Conservation (phyloP, 1,139 yeast species). For the Magnusiomyces sp. region DNA sequence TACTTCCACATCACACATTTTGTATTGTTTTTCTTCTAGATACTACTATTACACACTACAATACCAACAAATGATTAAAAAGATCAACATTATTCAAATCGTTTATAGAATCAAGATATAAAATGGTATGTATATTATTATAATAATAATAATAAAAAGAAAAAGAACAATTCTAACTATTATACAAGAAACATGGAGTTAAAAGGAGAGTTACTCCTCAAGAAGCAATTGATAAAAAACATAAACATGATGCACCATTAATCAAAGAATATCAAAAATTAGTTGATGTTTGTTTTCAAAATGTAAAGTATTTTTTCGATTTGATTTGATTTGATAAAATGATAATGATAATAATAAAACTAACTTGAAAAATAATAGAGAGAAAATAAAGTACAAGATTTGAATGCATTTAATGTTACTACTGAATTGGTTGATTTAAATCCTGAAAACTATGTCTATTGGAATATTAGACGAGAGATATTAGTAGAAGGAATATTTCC, state of each 20-base stretch:
- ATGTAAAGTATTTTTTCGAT: too few species aligned
- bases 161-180: not conserved
- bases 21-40: too few species aligned
- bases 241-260: constrained; percentile 45
- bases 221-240: constrained; percentile 41
- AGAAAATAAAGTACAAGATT: constrained; percentile 26
- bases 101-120: too few species aligned
- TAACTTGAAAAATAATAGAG: too few species aligned
- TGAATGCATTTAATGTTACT: constrained; percentile 44
- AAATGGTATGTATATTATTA: too few species aligned
- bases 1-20: too few species aligned
- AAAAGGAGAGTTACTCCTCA: constrained; percentile 51
- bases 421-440: constrained; percentile 53
- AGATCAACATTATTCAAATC: too few species aligned
- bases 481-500: constrained; percentile 35
- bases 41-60: too few species aligned
- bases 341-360: too few species aligned
- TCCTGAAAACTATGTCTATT: constrained; percentile 82
- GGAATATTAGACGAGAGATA: constrained; percentile 85
- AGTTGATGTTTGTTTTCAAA: constrained; percentile 36
- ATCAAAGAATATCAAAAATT: constrained; percentile 48
- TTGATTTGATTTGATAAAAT: constrained; percentile 8
- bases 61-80: too few species aligned
- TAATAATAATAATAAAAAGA: too few species aligned
- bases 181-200: constrained; percentile 47